Evolutionary conservation across 176 grass and related monocot species (phyloP).

Genomic region (Melocanna baccifera): DNA sequence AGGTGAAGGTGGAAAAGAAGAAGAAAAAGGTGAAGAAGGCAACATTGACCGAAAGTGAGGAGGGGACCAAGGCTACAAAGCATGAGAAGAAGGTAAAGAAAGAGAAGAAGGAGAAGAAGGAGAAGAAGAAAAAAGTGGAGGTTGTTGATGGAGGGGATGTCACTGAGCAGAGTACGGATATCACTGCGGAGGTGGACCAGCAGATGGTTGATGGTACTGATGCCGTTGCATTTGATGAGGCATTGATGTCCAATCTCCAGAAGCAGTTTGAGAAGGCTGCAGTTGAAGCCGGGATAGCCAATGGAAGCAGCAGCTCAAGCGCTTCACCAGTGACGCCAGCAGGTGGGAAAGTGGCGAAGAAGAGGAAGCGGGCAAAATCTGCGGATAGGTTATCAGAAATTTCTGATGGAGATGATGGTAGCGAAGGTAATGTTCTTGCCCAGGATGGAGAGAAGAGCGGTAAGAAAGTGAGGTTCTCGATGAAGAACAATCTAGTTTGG

Average conservation of each 20-base stretch:
- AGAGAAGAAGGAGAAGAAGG: slow-evolving; percentile 27
- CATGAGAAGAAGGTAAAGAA: slow-evolving; percentile 41
- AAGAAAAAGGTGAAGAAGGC: slow-evolving; percentile 46
- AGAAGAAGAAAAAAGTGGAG: slow-evolving; percentile 39
- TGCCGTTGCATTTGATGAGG: slow-evolving; percentile 60
- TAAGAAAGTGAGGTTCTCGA: slow-evolving; percentile 90
- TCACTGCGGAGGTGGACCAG: slow-evolving; percentile 32
- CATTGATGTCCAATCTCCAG: slow-evolving; percentile 77
- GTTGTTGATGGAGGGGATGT: slow-evolving; percentile 11
- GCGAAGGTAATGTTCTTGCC: slow-evolving; percentile 22
- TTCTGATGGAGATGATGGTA: slow-evolving; percentile 30
- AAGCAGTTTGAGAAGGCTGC: slow-evolving; percentile 90
- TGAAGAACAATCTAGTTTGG: slow-evolving; percentile 96
- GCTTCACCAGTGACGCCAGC: slow-evolving; percentile 16
- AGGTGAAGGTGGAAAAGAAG: slow-evolving; percentile 49
- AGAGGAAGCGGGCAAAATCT: slow-evolving; percentile 69
- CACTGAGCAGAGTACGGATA: slow-evolving; percentile 19
- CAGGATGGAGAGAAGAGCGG: slow-evolving; percentile 43
- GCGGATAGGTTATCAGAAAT: slow-evolving; percentile 3
- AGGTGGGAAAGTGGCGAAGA: slow-evolving; percentile 47
- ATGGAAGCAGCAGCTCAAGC: slow-evolving; percentile 28
- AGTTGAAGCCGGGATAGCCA: slow-evolving; percentile 67
- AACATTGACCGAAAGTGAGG: slow-evolving; percentile 10
- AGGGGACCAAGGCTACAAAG: slow-evolving; percentile 14
- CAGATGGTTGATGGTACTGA: slow-evolving; percentile 43